Conservation (phyloP, 371 early-diverging fungal genomes). For the Mucor piriformis region DNA sequence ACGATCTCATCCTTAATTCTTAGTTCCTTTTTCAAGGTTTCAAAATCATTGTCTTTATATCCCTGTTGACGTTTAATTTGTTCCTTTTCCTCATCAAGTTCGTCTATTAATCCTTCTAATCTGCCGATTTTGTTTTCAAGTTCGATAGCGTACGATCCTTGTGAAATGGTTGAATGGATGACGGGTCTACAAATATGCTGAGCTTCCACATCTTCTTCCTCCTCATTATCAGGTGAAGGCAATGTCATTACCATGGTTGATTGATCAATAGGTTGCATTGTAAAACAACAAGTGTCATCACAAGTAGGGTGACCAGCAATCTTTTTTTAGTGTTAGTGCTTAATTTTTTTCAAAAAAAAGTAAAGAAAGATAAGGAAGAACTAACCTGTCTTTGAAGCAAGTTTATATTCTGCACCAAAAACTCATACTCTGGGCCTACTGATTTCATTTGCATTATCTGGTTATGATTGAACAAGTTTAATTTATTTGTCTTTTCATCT, state of each 20-base stretch:
- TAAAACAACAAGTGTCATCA: constrained; percentile 53
- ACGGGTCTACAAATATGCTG: constrained; percentile 57
- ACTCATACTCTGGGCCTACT: constrained; percentile 58
- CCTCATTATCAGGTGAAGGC: constrained; percentile 36
- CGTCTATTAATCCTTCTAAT: constrained; percentile 44
- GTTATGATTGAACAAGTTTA: constrained; percentile 30
- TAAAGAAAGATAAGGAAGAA: constrained; percentile 5
- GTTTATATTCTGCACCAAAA: constrained; percentile 58
- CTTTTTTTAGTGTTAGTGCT: constrained; percentile 13
- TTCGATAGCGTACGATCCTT: constrained; percentile 50
- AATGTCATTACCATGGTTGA: constrained; percentile 53
- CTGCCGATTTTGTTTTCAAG: constrained; percentile 44
- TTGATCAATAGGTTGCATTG: constrained; percentile 50
- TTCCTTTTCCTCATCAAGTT: constrained; percentile 48
- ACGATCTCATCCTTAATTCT: constrained; percentile 56
- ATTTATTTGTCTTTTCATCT: constrained; percentile 36
- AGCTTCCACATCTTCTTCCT: constrained; percentile 45
- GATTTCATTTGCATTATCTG: constrained; percentile 49
- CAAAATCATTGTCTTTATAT: constrained; percentile 49
- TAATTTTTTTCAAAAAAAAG: neutral
- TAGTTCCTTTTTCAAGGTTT: constrained; percentile 51
- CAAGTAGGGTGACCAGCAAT: constrained; percentile 49
- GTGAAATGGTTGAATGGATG: constrained; percentile 49
- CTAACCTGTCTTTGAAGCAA: constrained; percentile 53
- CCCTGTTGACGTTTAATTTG: constrained; percentile 32